A percentile compares a stretch with the other conserved stretches of the same genome.
phyloP scores from a whole-genome alignment of 2,329 filamentous ascomycete genomes.

The Xylariaceae sp. region DNA sequence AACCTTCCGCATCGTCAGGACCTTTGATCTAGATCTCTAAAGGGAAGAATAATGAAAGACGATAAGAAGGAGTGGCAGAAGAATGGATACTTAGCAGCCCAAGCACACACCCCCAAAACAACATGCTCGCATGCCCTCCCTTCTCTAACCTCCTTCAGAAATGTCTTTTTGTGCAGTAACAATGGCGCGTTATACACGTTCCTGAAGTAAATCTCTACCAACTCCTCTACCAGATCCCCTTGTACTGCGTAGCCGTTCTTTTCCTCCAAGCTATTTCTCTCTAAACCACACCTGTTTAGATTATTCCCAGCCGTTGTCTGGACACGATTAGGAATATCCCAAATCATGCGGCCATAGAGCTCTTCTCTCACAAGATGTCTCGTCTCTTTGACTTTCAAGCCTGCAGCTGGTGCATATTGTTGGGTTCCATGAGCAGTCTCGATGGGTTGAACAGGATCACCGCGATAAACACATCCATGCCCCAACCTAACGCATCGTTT shows the following conservation, averaged over 20 bases:
- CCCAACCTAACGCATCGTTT: conserved; percentile 7
- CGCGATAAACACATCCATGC: conserved; percentile 2
- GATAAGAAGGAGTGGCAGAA: too few relatives aligned
- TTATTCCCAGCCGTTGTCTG: too few relatives aligned
- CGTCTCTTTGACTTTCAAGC: too few relatives aligned
- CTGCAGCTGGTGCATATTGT: background rate
- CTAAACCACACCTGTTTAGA: too few relatives aligned
- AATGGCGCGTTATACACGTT: conserved; percentile 1
- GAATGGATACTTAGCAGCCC: background rate
- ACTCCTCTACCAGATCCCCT: background rate
- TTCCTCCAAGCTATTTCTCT: background rate
- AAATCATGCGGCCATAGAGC: too few relatives aligned
- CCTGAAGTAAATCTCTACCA: conserved; percentile 4
- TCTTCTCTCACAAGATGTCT: too few relatives aligned
- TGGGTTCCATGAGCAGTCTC: background rate
- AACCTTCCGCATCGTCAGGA: background rate
- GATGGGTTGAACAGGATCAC: background rate
- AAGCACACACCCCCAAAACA: conserved; percentile 1
- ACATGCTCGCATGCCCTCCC: background rate
- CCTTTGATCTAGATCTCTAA: background rate
- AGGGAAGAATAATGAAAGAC: background rate
- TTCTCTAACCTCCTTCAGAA: background rate
- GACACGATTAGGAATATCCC: too few relatives aligned
- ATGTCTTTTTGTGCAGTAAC: conserved; percentile 1
- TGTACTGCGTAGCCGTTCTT: background rate